Evolutionary conservation across 2,329 filamentous ascomycete genomes (phyloP), one percentile per base, ranked within the genome.

Genomic region (Xylogone sp.): DNA sequence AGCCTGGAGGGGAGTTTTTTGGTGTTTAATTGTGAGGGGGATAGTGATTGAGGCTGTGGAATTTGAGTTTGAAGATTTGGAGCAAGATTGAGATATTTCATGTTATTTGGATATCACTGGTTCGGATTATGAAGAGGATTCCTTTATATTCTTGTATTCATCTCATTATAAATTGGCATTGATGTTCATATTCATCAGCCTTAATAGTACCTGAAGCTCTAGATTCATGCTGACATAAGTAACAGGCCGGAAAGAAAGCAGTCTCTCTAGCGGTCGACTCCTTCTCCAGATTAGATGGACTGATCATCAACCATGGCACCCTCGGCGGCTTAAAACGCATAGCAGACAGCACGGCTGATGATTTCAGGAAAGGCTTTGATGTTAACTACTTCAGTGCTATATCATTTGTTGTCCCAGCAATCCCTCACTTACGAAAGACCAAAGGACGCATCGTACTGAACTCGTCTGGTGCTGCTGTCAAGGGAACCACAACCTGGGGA

Each of bases 231-330:
- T 12, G 20, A 45, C 44, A 56, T 43, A 21, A 42, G 21, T 21
- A 29, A 48, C 45, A 67, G 65, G 56, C 87, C 24, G 79, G 82
- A 3, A 68, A 77, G 1, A 80, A 80, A 63, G 79, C 87, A 3
- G 81, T 90, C 4, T 75, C 85, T 3, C 70, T 84, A 1, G 87
- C 91, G 0, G 64, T 87, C 10, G 71, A 79, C 22, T 72, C 79
- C 0, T 97, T 90, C 67, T 86, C 85, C 9, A 76, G 74, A 46
- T 71, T 99, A 3, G 91, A 99, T 65, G 87, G 85, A 1, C 67
- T 99, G 44, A 82, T 99, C 12, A 73, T 97, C 55, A 97, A 97
- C 68, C 94, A 99, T 66, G 92, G 91, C 19, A 76, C 84, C 1
- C 71, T 99, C 43, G 79, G 83, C n/a, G 88, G 90, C 1, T 84